Base-by-base conservation (phyloP, 257 asterid species). In the Nicotiana knightiana region DNA sequence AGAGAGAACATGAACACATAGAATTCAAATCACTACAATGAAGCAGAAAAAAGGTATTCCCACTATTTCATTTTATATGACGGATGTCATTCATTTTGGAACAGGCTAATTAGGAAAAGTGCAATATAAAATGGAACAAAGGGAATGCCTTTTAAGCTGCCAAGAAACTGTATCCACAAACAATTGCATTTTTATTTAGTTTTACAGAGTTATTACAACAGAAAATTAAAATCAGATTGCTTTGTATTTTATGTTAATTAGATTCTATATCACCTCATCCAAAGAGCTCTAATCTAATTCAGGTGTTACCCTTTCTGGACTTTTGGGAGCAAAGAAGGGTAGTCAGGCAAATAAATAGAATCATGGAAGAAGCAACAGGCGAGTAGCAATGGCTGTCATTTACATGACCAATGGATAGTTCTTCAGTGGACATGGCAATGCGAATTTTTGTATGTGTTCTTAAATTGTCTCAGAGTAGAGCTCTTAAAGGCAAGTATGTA, bases 1-100 rank as follows among this genome's bases (percentile, higher is more conserved):
- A 75, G 76, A 43, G 79, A 80, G 75, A 61, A 67, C 76, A 80
- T 80, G 32, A 80, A 55, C 8, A 53, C 67, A 81, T 73, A 83
- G 81, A 28, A 86, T 66, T 70, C 51, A 39, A 51, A 68, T 68
- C 55, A 59, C 79, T 51, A 64, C 43, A 55, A 37, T n/a, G 26
- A 83, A 57, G 43, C 63, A 62, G 81, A 54, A 63, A 64, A 68
- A 85, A 81, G 65, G 26, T 10, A 81, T 3, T 46, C 24, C 13
- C 58, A 1, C 30, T 11, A 46, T 71, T 24, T 46, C 79, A 71
- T 53, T 53, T 46, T 24, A 46, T 71, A 71, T 13, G 11, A 43
- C 48, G 9, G 48, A 6, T 24, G 61, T 46, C 59, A 12, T 46
- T 6, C 59, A 43, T 24, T 71, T 58, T 12, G 59, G 3, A 24